Conservation (phyloP, 805 yeast genomes). For the Dipodascus albidus region DNA sequence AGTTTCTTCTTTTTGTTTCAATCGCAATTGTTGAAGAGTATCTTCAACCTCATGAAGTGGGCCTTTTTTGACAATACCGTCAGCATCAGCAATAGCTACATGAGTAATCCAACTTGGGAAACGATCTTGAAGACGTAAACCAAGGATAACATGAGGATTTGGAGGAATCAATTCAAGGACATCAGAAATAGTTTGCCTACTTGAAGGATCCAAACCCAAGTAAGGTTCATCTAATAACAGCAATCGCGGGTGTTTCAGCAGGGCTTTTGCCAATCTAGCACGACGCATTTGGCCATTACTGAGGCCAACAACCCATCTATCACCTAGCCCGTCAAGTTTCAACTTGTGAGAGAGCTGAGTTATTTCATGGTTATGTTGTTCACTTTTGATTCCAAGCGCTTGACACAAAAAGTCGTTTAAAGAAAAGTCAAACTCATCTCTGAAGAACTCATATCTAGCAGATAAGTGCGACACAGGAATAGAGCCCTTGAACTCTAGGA, state of each 20-base stretch:
- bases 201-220: constrained; percentile 75
- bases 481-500: constrained; percentile 39
- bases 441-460: constrained; percentile 79
- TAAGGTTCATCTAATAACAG: constrained; percentile 85
- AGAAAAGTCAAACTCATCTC: constrained; percentile 73
- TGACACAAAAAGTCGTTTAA: constrained; percentile 46
- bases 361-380: constrained; percentile 16
- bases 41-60: constrained; percentile 20
- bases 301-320: constrained; percentile 74
- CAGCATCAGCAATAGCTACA: constrained; percentile 47
- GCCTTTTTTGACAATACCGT: constrained; percentile 46
- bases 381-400: constrained; percentile 25
- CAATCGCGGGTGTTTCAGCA: constrained; percentile 53
- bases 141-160: constrained; percentile 51
- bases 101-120: constrained; percentile 75
- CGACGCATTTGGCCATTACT: constrained; percentile 93
- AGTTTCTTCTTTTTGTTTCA: constrained; percentile 10
- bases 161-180: constrained; percentile 37
- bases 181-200: constrained; percentile 46
- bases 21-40: constrained; percentile 17
- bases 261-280: constrained; percentile 70
- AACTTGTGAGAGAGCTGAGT: constrained; percentile 37
- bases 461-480: constrained; percentile 55
- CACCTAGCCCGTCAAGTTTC: constrained; percentile 42
- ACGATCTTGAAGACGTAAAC: constrained; percentile 63